Evolutionary conservation across 2,329 filamentous ascomycete species (phyloP), one percentile per base, ranked within the genome.

Genomic region (Annulohypoxylon truncatum): DNA sequence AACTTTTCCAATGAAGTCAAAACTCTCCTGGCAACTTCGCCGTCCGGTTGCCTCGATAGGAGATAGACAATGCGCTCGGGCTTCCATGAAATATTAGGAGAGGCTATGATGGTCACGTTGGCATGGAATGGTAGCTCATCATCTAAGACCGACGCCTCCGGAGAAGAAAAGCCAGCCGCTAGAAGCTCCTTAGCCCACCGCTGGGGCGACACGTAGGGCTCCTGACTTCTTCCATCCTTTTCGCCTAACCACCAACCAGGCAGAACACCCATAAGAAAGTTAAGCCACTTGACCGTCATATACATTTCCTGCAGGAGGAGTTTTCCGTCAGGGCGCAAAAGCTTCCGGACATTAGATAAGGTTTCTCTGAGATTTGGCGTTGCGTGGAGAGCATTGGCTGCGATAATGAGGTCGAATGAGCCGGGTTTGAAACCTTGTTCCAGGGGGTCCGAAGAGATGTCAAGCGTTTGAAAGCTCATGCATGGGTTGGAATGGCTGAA

Each of bases 321-420:
- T 8, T 22, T 47, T 3, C 74, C 74, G 8, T 62, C 62, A 0
- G 72, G 72, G 12, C 56, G 48, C 6, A 77, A 60, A 6, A 76
- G 57, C 15, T 51, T 65, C 1, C 64, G 65, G 1, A 72, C 53
- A 50, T 77, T 69, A 6, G 12, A 13, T 1, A 64, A 29, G 6
- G 55, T 35, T 10, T 59, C 33, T 5, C 12, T 13, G 0, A 74
- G n/a, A 4, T 31, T 57, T 1, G 31, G 28, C 0, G 71, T 73
- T 4, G 68, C 72, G 46, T 74, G 73, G 2, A 74, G 54, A 3
- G 70, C 70, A 35, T 75, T 71, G 7, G 67, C 35, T 1, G 72
- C 72, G 9, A 76, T 26, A 24, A 76, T 59, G 8, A 77, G 48
- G 46, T 77, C 75, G 28, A 7, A 38, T 38, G n/a, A n/a, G n/a